A percentile compares a stretch with the other conserved stretches of the same genome.
Evolutionary conservation across 352 stramenopile species (phyloP).

Genomic region (Globisporangium splendens): DNA sequence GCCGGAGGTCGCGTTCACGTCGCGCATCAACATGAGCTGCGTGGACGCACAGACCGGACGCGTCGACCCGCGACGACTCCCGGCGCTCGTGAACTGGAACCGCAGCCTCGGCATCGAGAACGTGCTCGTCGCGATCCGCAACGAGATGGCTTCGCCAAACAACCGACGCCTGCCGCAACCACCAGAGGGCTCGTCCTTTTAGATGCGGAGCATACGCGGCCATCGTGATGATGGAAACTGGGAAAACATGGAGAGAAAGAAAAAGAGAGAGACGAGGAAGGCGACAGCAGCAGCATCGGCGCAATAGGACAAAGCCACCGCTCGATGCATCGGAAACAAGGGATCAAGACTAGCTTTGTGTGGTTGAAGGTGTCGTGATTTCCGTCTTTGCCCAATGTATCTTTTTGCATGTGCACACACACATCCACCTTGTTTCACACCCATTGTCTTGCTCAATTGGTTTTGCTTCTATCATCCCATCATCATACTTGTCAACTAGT

Average conservation of each 20-base stretch:
- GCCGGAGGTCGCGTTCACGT: constrained; percentile 94
- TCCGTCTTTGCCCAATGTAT: no score
- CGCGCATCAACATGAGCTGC: constrained; percentile 97
- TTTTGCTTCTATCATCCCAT: no score
- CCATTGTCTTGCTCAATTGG: no score
- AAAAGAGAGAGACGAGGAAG: constrained; percentile 3
- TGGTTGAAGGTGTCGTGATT: no score
- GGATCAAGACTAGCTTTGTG: no score
- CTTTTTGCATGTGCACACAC: no score
- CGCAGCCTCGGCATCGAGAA: constrained; percentile 89
- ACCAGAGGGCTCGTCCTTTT: constrained; percentile 90
- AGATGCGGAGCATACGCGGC: constrained; percentile 27
- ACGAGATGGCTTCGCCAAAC: constrained; percentile 84
- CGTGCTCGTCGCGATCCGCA: constrained; percentile 86
- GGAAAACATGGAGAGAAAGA: constrained; percentile 8
- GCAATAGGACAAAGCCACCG: no score
- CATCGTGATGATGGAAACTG: constrained; percentile 8
- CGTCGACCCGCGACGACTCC: constrained; percentile 74
- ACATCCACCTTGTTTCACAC: no score
- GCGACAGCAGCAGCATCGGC: neutral
- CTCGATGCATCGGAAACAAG: no score
- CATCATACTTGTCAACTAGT: neutral
- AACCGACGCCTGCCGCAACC: constrained; percentile 90
- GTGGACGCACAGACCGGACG: constrained; percentile 89
- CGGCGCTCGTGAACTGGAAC: constrained; percentile 74